Base-by-base conservation (phyloP, 768 basidiomycete genomes). In the Pisolithus marmoratus region DNA sequence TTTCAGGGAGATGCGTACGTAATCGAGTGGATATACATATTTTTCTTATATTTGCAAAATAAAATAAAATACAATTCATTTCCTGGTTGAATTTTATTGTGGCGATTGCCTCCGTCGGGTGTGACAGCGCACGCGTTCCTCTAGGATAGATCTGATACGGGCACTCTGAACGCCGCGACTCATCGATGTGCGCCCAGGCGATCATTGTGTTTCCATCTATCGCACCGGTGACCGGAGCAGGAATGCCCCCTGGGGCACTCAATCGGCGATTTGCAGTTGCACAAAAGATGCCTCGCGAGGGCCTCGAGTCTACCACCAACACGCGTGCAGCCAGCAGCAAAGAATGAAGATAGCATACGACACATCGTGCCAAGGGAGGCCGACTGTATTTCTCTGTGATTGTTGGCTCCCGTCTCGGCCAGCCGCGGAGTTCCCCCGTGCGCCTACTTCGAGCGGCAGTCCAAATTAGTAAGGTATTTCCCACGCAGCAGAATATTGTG, bases 1-100 rank as follows among this genome's bases (percentile, higher is more conserved):
- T 78, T 75, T 68, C 71, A 70, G 76, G 77, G 74, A 73, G 56
- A 57, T 64, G 67, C 72, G 79, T 81, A 84, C 83, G 82, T 85
- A 83, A 80, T 14, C 9, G 8, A 38, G 45, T 61, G 60, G 61
- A 62, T 7, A 20, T 8, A 57, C 19, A 68, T 69, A 69, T 62
- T 69, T 72, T 64, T 68, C 71, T 68, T 62, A 65, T 63, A 68
- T 50, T 40, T 47, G 52, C 22, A 46, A 51, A 58, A 54, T 56
- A 50, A 38, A 52, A 58, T 46, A 46, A 51, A 46, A 64, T 27
- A 27, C n/a, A n/a, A n/a, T n/a, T n/a, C n/a, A n/a, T n/a, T n/a
- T n/a, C n/a, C n/a, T n/a, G 26, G 8, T 27, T 8, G 26, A 27
- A 27, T 27, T 27, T 34, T 34, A 34, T 34, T 34, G 15, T 12